Percentiles rank a stretch among this genome's conserved stretches.
phyloP scores from a whole-genome alignment of 2,329 filamentous ascomycete genomes.

The Phyllosticta citribraziliensis region DNA sequence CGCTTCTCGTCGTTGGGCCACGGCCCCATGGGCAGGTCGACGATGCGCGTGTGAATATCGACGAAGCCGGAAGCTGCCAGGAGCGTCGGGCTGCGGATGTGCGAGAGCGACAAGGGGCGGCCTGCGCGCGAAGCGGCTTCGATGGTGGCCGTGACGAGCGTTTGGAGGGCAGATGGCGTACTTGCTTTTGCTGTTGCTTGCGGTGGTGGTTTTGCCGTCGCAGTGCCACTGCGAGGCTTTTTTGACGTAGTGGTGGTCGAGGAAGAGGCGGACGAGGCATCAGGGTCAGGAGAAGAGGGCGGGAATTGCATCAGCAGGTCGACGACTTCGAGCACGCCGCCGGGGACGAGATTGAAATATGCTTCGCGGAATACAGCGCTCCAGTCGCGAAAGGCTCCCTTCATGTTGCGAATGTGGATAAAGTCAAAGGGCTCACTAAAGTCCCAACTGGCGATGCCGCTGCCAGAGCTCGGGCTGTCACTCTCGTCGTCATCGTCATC shows the following conservation, averaged over 20 bases:
- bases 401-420: slow-evolving; percentile 39
- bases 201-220: not conserved
- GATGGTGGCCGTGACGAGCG: slow-evolving; percentile 21
- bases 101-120: slow-evolving; percentile 31
- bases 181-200: not conserved
- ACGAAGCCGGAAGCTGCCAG: slow-evolving; percentile 36
- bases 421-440: slow-evolving; percentile 41
- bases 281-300: slow-evolving; percentile 12
- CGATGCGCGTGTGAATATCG: slow-evolving; percentile 30
- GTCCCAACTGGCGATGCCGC: slow-evolving; percentile 30
- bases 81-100: slow-evolving; percentile 28
- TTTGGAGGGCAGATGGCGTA: slow-evolving; percentile 16
- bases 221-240: not conserved
- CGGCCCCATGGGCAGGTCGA: slow-evolving; percentile 28
- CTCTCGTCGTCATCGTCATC: not conserved
- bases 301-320: slow-evolving; percentile 24
- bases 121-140: slow-evolving; percentile 32
- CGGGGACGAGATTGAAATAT: slow-evolving; percentile 34
- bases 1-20: slow-evolving; percentile 27
- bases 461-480: no score
- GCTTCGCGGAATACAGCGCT: slow-evolving; percentile 35
- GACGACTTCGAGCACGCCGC: slow-evolving; percentile 38
- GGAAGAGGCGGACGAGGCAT: slow-evolving; percentile 2
- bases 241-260: not conserved
- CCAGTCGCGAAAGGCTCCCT: slow-evolving; percentile 40